Evolutionary conservation across 2,329 filamentous ascomycete species (phyloP).

Genomic region (Aspergillus tanneri): DNA sequence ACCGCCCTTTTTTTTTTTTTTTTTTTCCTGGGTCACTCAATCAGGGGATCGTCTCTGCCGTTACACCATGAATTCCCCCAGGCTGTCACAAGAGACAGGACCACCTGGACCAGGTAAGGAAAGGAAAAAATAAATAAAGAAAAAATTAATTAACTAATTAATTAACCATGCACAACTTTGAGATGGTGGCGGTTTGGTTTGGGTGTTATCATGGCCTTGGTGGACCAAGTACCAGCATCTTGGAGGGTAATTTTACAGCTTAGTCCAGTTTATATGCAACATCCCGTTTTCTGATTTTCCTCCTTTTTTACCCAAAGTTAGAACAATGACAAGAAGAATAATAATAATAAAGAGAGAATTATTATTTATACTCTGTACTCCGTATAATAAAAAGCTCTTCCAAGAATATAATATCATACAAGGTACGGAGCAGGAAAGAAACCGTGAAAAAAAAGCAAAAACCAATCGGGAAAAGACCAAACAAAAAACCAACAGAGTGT

Average conservation of each 20-base stretch:
- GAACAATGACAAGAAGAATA: too few relatives aligned
- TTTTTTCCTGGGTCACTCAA: slow-evolving; percentile 10
- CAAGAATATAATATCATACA: too few relatives aligned
- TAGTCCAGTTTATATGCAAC: slow-evolving; percentile 9
- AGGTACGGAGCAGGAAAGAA: too few relatives aligned
- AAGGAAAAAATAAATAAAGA: too few relatives aligned
- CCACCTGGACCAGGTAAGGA: slow-evolving; percentile 13
- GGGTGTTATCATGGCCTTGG: not conserved
- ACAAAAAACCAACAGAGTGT: not conserved
- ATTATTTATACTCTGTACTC: too few relatives aligned
- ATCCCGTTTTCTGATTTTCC: not conserved
- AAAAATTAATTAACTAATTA: too few relatives aligned
- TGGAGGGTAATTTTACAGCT: slow-evolving; percentile 4
- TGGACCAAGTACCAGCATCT: not conserved
- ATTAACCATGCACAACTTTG: too few relatives aligned
- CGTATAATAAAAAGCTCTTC: too few relatives aligned
- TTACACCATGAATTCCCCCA: slow-evolving; percentile 18
- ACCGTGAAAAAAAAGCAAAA: too few relatives aligned
- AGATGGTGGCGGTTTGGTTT: not conserved
- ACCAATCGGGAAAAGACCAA: too few relatives aligned
- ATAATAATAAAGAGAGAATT: too few relatives aligned
- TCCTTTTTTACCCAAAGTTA: too few relatives aligned
- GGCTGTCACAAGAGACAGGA: slow-evolving; percentile 17
- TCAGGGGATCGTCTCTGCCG: slow-evolving; percentile 15
- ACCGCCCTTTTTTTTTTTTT: slow-evolving; percentile 13